These are phyloP conservation scores for Sideroxylon spinosum DNA, from an alignment of 179 eudicot genomes.

Conservation along the genomic window DNA sequence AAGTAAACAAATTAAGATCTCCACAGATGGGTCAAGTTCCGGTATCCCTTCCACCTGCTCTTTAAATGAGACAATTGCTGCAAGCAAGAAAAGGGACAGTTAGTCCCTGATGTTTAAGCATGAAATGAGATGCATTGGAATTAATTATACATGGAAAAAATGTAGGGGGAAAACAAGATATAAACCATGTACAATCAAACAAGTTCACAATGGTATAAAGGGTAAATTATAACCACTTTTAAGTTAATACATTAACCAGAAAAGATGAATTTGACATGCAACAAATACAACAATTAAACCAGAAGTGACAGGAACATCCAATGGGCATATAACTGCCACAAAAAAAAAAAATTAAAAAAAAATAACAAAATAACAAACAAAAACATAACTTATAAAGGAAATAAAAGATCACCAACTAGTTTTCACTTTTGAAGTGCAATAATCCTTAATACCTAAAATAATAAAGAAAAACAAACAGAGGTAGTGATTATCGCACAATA, in stretches of 20 bases:
- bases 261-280: neutral
- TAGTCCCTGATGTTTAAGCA: neutral
- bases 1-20: constrained; percentile 81
- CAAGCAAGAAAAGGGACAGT: constrained; percentile 15
- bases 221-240: neutral
- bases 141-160: neutral
- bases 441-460: too few relatives aligned
- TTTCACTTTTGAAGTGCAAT: too few relatives aligned
- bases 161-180: neutral
- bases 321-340: too few relatives aligned
- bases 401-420: neutral
- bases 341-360: neutral
- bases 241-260: neutral
- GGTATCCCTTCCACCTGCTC: constrained; percentile 80
- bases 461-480: too few relatives aligned
- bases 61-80: constrained; percentile 84
- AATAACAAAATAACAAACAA: neutral
- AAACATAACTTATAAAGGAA: neutral
- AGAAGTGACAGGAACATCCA: neutral
- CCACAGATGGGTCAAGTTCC: constrained; percentile 72
- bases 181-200: neutral
- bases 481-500: too few relatives aligned
- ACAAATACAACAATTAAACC: neutral
- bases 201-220: neutral
- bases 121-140: neutral